Percentiles rank a stretch among this genome's conserved stretches.
Conservation (phyloP, 768 basidiomycete genomes). For the Amanita muscaria region DNA sequence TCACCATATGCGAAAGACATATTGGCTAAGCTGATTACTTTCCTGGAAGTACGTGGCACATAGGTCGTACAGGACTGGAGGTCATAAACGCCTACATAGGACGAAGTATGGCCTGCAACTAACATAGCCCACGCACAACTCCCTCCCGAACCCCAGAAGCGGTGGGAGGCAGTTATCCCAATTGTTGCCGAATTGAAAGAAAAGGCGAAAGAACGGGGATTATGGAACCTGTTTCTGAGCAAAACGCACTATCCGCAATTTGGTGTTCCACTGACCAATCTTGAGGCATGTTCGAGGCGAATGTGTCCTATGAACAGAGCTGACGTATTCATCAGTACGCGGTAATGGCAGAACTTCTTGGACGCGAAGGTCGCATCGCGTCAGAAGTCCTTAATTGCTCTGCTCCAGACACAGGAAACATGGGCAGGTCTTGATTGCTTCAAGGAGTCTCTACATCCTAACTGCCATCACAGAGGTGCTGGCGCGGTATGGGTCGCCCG, state of each 20-base stretch:
- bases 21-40: slow-evolving; percentile 72
- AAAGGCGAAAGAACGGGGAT: slow-evolving; percentile 79
- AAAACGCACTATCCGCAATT: slow-evolving; percentile 86
- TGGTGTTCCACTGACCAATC: slow-evolving; percentile 85
- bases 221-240: slow-evolving; percentile 98
- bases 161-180: slow-evolving; percentile 82
- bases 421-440: slow-evolving; percentile 50
- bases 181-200: slow-evolving; percentile 78
- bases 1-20: slow-evolving; percentile 83
- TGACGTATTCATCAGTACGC: slow-evolving; percentile 55
- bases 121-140: slow-evolving; percentile 75
- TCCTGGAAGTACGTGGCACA: slow-evolving; percentile 60
- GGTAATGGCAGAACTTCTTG: slow-evolving; percentile 94
- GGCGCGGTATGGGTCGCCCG: slow-evolving; percentile 85
- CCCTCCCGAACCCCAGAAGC: slow-evolving; percentile 58
- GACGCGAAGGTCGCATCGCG: slow-evolving; percentile 72
- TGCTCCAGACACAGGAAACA: slow-evolving; percentile 96
- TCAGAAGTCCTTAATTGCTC: slow-evolving; percentile 90
- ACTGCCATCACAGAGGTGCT: slow-evolving; percentile 67
- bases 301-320: not conserved
- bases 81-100: too few species aligned
- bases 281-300: slow-evolving; percentile 52
- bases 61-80: too few species aligned
- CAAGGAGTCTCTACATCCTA: not conserved
- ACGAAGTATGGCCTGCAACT: slow-evolving; percentile 79